Base-by-base conservation (phyloP, 2,329 filamentous ascomycete genomes). In the Colletotrichum kahawae region DNA sequence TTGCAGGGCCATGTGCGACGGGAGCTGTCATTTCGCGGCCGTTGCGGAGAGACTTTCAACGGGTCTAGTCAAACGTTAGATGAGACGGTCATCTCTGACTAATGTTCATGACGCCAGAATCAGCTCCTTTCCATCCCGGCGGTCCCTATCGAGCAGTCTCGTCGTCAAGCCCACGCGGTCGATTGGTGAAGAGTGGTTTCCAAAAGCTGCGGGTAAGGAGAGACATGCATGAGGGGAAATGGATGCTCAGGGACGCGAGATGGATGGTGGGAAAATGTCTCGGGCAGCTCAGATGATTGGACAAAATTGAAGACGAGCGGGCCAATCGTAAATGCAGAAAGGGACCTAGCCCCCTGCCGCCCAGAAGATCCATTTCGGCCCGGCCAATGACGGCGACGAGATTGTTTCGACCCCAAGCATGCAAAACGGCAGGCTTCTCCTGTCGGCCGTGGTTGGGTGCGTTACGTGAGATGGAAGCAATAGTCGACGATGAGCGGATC, bases 171-270 rank as follows among this genome's bases (percentile, higher is more conserved):
- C 64, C 24, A 68, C 54, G 69, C 51, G 33, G 57, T 63, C 54
- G 71, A 74, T 72, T 71, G 69, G 72, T 36, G 18, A 69, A 62
- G 70, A 70, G 24, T 21, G 54, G 75, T 54, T 76, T 76, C 74
- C 65, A 57, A 67, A 67, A 76, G 76, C 73, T 73, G 77, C 79
- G 75, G 79, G 78, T 80, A 81, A 68, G 80, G 80, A 81, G 79
- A 83, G 81, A 83, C 81, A 81, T 80, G 79, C 79, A 81, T 78
- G 71, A 76, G 73, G 70, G 70, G 63, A 67, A 68, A 75, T 75
- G 69, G 73, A 10, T 34, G 27, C 48, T 67, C 33, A 57, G 69
- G 62, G 56, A 67, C 69, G n/a, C 36, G 36, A 56, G 33, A 24
- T 69, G 36, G 70, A 31, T 43, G 71, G 65, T 54, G 54, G 36